Conservation (phyloP, 2,329 filamentous ascomycete genomes). For the Aspergillus pseudotamarii region DNA sequence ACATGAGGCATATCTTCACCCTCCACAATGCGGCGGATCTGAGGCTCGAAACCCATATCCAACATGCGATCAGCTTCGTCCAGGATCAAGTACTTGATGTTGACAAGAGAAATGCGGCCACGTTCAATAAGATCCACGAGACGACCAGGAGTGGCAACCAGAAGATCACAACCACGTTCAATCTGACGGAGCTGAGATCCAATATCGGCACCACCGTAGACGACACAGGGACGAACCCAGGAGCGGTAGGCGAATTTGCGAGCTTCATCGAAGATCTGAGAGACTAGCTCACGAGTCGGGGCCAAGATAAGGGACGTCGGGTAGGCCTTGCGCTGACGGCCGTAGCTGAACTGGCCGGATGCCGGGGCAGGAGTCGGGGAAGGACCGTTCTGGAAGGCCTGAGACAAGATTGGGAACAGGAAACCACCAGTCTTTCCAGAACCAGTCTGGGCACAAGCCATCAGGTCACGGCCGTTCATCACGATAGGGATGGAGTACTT, state of each 20-base stretch:
- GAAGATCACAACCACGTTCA: slow-evolving; percentile 93
- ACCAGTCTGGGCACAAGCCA: slow-evolving; percentile 99
- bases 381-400: slow-evolving; percentile 89
- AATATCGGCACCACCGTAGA: slow-evolving; percentile 98
- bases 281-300: slow-evolving; percentile 96
- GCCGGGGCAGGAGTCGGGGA: slow-evolving; percentile 66
- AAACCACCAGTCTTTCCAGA: slow-evolving; percentile 99
- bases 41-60: slow-evolving; percentile 99
- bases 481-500: slow-evolving; percentile 99
- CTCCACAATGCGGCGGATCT: slow-evolving; percentile 98
- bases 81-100: slow-evolving; percentile 99
- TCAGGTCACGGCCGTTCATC: slow-evolving; percentile 95
- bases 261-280: slow-evolving; percentile 96
- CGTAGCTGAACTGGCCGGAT: slow-evolving; percentile 68
- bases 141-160: slow-evolving; percentile 96
- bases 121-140: slow-evolving; percentile 97
- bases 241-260: slow-evolving; percentile 99
- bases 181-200: slow-evolving; percentile 97
- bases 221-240: slow-evolving; percentile 97
- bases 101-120: slow-evolving; percentile 93
- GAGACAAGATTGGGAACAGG: slow-evolving; percentile 97
- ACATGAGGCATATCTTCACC: slow-evolving; percentile 95
- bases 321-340: slow-evolving; percentile 95
- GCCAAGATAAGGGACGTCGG: slow-evolving; percentile 95
- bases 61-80: slow-evolving; percentile 99